phyloP scores from a whole-genome alignment of 2,329 filamentous ascomycete species.

The Fusarium sp. region DNA sequence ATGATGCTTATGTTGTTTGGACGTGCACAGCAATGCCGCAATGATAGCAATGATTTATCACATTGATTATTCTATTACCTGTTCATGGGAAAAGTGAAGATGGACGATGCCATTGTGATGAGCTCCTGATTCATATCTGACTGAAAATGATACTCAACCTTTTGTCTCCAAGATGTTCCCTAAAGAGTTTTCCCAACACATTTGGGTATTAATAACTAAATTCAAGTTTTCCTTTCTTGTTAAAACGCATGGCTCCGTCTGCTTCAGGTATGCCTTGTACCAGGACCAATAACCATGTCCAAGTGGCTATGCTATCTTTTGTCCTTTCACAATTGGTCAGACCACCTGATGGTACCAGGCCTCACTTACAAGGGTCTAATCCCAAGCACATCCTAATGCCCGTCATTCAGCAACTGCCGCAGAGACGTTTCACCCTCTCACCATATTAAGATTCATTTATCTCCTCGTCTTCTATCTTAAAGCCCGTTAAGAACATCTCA shows the following conservation, averaged over 20 bases:
- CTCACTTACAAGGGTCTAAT: constrained; percentile 41
- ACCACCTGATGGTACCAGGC: constrained; percentile 35
- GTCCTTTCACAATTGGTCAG: constrained; percentile 18
- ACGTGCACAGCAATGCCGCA: constrained; percentile 46
- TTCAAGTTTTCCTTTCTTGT: neutral
- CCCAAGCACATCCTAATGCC: constrained; percentile 31
- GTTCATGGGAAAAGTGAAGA: neutral
- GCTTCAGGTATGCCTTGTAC: too few species aligned
- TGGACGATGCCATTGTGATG: neutral
- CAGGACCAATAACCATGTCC: neutral
- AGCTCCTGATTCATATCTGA: neutral
- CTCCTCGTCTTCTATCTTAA: neutral
- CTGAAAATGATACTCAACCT: neutral
- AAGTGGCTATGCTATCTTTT: constrained; percentile 8
- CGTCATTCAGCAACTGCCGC: constrained; percentile 3
- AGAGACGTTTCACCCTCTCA: neutral
- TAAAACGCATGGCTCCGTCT: neutral
- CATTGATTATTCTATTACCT: neutral
- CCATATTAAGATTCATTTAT: constrained; percentile 3
- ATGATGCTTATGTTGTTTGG: constrained; percentile 46
- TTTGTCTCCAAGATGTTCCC: neutral
- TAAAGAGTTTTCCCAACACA: too few species aligned
- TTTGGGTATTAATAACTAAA: neutral
- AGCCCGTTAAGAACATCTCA: neutral
- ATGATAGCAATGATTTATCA: constrained; percentile 51